Evolutionary conservation across 2,329 filamentous ascomycete species (phyloP).

Genomic region (Colletotrichum tofieldiae): DNA sequence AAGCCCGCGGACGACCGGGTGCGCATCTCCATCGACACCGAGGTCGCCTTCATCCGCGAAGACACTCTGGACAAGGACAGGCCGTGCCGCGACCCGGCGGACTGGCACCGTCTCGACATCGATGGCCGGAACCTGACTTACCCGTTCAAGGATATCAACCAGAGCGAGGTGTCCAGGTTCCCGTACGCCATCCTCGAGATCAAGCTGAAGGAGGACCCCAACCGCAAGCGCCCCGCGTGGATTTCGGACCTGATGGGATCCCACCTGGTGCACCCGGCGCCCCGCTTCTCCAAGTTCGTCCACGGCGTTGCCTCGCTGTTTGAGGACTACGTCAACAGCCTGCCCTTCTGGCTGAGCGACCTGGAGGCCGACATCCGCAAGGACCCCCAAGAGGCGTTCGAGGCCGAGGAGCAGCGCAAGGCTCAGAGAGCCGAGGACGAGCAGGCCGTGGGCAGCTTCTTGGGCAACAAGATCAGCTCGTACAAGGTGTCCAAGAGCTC

Average conservation of each 20-base stretch:
- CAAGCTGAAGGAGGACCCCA: constrained; percentile 80
- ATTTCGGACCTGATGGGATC: constrained; percentile 92
- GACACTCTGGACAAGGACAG: constrained; percentile 83
- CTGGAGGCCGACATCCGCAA: constrained; percentile 94
- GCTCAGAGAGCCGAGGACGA: constrained; percentile 89
- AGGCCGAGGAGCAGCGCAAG: constrained; percentile 89
- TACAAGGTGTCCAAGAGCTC: constrained; percentile 77
- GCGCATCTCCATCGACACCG: constrained; percentile 92
- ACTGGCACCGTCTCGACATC: constrained; percentile 94
- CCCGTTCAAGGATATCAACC: constrained; percentile 89
- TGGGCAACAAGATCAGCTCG: constrained; percentile 71
- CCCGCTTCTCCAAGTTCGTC: constrained; percentile 96
- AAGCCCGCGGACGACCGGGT: constrained; percentile 93
- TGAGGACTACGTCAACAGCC: constrained; percentile 94
- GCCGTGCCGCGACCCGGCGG: constrained; percentile 89
- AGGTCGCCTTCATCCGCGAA: constrained; percentile 88
- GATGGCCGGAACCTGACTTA: constrained; percentile 87
- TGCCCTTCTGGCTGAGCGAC: constrained; percentile 96
- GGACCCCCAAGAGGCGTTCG: constrained; percentile 91
- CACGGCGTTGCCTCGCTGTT: constrained; percentile 94
- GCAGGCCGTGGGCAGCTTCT: constrained; percentile 88
- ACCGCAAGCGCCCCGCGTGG: constrained; percentile 84
- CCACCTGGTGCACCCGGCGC: constrained; percentile 90
- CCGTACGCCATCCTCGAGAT: constrained; percentile 94
- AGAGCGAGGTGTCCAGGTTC: constrained; percentile 92